These are phyloP conservation scores for Lepidium didymum DNA, from an alignment of 345 rosid species.

Conservation along the genomic window DNA sequence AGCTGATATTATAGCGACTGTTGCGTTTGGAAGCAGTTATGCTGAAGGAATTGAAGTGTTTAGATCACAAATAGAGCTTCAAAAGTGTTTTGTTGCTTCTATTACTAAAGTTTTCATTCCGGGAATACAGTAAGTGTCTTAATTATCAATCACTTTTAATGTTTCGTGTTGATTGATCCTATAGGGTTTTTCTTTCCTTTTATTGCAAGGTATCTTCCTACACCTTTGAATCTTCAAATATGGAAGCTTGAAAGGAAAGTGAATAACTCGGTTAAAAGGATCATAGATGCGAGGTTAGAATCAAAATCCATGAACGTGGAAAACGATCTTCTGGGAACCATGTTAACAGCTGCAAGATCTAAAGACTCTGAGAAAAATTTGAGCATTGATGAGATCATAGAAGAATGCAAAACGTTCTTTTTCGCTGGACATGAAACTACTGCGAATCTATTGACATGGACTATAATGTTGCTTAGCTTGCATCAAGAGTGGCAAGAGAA, in stretches of 20 bases:
- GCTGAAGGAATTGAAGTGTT: slow-evolving; percentile 38
- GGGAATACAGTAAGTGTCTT: slow-evolving; percentile 35
- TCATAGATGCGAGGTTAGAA: slow-evolving; percentile 28
- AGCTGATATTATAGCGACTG: slow-evolving; percentile 42
- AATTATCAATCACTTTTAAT: background rate
- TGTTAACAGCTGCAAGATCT: slow-evolving; percentile 25
- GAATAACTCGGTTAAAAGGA: slow-evolving; percentile 15
- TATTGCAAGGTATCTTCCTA: slow-evolving; percentile 40
- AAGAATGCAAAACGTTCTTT: slow-evolving; percentile 59
- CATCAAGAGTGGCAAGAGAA: slow-evolving; percentile 54
- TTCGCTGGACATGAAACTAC: slow-evolving; percentile 44
- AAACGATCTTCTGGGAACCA: slow-evolving; percentile 39
- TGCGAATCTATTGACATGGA: slow-evolving; percentile 48
- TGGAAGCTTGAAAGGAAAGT: slow-evolving; percentile 44
- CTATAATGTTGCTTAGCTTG: slow-evolving; percentile 39
- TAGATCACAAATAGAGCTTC: slow-evolving; percentile 38
- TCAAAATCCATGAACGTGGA: background rate
- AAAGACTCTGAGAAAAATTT: slow-evolving; percentile 12
- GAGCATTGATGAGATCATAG: slow-evolving; percentile 41
- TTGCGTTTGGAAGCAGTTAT: slow-evolving; percentile 49
- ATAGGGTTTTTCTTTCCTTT: background rate
- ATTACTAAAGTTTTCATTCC: slow-evolving; percentile 26
- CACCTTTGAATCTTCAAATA: slow-evolving; percentile 28
- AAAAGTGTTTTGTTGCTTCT: slow-evolving; percentile 20
- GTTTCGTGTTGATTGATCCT: background rate